Evolutionary conservation across 2,329 filamentous ascomycete species (phyloP), one percentile per base, ranked within the genome.

Genomic region (Pseudophaeomoniella oleicola): DNA sequence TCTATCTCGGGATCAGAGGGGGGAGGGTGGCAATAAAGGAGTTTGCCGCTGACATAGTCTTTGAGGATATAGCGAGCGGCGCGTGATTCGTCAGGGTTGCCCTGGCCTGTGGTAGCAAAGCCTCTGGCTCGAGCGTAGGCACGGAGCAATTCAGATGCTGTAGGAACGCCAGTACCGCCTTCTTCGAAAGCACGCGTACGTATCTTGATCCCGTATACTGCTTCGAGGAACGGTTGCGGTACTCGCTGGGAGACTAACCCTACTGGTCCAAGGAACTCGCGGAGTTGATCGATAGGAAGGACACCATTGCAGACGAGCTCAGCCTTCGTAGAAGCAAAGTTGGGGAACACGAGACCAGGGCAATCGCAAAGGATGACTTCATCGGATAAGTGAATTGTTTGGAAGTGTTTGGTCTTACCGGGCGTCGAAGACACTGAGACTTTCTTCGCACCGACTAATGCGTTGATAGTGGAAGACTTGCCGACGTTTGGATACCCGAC

Each of bases 391-490:
- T 94, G 87, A 40, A 98, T 90, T 1, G 90, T 98, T 59, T 98
- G 90, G 65, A 98, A 98, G 53, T 98, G 90, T 66, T 98, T 98
- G 11, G 90, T 98, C 65, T 98, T 98, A 56, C 90, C 90, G 3
- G 90, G 90, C 1, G 90, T 98, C 11, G 88, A 81, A 12, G 90
- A 98, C 29, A 98, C 92, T 0, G 88, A 96, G 4, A 98, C 90
- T 63, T 96, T 98, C 66, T 96, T 98, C 38, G 90, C 79, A 35
- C 92, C 92, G 40, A 96, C 87, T n/a, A 98, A 72, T 30, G 90
- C 88, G 64, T 98, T 98, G 69, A 98, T 98, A 12, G 90, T 98
- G 34, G 87, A 94, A 1, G 92, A 98, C 64, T 98, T 98, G 62
- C 90, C 90, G 44, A 98, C 90, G 63, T 98, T 98, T 52, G 90